Evolutionary conservation across 345 rosid genomes (phyloP).

Genomic region (Arabidopsis thaliana): DNA sequence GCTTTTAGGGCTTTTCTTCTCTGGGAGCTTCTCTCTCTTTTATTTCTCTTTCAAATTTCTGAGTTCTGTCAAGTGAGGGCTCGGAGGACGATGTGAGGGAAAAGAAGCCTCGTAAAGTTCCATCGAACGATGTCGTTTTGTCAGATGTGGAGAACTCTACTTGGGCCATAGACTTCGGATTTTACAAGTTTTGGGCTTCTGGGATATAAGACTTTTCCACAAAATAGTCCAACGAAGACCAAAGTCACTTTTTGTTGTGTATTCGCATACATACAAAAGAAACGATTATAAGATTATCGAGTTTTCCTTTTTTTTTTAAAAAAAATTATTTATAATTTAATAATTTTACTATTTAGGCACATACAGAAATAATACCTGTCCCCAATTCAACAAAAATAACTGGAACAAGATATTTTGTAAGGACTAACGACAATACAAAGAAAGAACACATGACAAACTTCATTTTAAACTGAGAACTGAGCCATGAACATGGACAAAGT

Average conservation of each 20-base stretch:
- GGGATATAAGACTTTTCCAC: no score
- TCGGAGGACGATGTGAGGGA: neutral
- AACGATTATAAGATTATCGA: no score
- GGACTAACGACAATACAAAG: conserved; percentile 28
- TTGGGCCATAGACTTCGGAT: neutral
- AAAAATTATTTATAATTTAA: neutral
- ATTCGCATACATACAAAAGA: no score
- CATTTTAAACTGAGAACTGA: conserved; percentile 14
- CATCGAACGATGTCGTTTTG: neutral
- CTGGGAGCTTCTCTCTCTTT: conserved; percentile 34
- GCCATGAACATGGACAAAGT: conserved; percentile 30
- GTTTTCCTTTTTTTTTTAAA: no score
- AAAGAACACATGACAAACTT: conserved; percentile 15
- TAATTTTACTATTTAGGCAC: conserved; percentile 5
- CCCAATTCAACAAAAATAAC: conserved; percentile 16
- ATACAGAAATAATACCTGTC: conserved; percentile 9
- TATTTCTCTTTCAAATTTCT: conserved; percentile 26
- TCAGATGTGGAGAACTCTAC: neutral
- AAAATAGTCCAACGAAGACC: neutral
- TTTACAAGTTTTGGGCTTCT: no score
- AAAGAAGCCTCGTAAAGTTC: neutral
- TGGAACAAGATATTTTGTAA: conserved; percentile 23
- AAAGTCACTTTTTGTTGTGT: neutral
- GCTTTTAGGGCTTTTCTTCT: conserved; percentile 38
- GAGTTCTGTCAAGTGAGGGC: neutral